phyloP scores from a whole-genome alignment of 208 protist species.

The Leishmania mexicana region DNA sequence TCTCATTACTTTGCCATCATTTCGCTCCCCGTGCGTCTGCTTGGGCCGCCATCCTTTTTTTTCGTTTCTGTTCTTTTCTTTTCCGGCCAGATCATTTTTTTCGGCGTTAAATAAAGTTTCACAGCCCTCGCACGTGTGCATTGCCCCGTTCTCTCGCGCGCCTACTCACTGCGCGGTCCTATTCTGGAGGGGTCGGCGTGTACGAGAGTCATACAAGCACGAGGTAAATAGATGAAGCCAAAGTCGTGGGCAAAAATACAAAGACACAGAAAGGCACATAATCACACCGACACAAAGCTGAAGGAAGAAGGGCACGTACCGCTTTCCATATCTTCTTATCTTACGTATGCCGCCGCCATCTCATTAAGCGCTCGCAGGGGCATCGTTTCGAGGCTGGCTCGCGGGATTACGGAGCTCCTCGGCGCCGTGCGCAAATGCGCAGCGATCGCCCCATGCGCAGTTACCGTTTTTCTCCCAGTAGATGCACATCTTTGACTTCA shows the following conservation, averaged over 20 bases:
- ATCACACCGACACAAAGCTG: neutral
- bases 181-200: neutral
- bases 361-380: constrained; percentile 12
- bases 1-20: neutral
- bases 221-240: neutral
- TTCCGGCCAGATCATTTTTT: neutral
- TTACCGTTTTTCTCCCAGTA: constrained; percentile 85
- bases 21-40: neutral
- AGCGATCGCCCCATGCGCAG: constrained; percentile 84
- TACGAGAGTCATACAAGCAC: neutral
- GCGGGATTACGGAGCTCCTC: constrained; percentile 50
- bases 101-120: neutral
- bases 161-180: neutral
- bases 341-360: neutral
- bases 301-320: constrained; percentile 9
- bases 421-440: constrained; percentile 84
- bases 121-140: neutral
- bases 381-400: constrained; percentile 20
- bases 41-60: neutral
- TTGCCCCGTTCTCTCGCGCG: neutral
- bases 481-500: constrained; percentile 89
- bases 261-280: neutral
- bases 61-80: neutral
- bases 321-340: constrained; percentile 7
- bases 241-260: neutral